Conservation (phyloP, 257 asterid species). For the Cynanchum wilfordii region DNA sequence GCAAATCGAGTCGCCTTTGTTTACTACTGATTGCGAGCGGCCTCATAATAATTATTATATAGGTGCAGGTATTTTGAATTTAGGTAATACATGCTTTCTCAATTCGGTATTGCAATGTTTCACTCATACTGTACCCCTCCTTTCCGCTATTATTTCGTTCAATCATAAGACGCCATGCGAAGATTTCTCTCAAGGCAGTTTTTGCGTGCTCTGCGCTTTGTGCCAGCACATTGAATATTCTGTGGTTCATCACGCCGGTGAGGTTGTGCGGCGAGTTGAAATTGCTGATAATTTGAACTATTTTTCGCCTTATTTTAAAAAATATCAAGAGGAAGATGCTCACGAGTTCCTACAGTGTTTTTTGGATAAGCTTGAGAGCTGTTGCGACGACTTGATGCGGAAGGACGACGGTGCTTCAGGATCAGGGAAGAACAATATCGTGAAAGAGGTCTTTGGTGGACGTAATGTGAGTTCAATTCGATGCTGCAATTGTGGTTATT, state of each 20-base stretch:
- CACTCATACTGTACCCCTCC: constrained; percentile 72
- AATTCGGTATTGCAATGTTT: constrained; percentile 85
- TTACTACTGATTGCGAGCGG: constrained; percentile 12
- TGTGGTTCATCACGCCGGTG: constrained; percentile 23
- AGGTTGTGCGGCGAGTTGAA: constrained; percentile 41
- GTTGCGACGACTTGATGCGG: constrained; percentile 17
- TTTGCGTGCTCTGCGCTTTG: constrained; percentile 53
- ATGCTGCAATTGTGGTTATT: constrained; percentile 83
- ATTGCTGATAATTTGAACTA: constrained; percentile 61
- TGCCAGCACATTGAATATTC: constrained; percentile 44
- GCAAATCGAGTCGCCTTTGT: constrained; percentile 9
- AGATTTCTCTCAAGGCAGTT: constrained; percentile 36
- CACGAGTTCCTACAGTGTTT: constrained; percentile 86
- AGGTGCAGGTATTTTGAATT: constrained; percentile 77
- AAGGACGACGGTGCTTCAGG: constrained; percentile 16
- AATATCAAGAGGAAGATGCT: constrained; percentile 84
- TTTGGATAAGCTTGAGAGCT: constrained; percentile 65
- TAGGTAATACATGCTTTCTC: constrained; percentile 90
- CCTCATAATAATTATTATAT: no score
- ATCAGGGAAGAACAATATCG: constrained; percentile 30
- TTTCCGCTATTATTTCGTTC: constrained; percentile 41
- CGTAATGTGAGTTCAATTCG: constrained; percentile 66
- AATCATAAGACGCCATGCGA: constrained; percentile 26
- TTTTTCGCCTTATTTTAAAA: constrained; percentile 53
- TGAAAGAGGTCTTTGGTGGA: constrained; percentile 75